Evolutionary conservation across 2,329 filamentous ascomycete genomes (phyloP).

Genomic region (Fusarium pseudoanthophilum): DNA sequence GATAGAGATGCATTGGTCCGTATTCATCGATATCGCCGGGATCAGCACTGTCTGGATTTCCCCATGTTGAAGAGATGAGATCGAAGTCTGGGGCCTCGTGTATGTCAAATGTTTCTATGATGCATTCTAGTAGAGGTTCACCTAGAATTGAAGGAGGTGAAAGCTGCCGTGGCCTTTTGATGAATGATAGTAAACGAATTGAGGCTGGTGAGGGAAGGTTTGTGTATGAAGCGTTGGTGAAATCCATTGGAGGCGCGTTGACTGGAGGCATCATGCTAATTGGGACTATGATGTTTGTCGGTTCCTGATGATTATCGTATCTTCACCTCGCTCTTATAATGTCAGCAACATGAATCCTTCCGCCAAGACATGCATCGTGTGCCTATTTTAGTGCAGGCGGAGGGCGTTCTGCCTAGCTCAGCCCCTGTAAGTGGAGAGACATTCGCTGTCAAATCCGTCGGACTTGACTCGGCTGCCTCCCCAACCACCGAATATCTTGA

Average conservation of each 20-base stretch:
- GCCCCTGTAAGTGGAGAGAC: constrained; percentile 3
- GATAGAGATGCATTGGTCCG: neutral
- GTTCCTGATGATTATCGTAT: neutral
- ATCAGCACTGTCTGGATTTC: neutral
- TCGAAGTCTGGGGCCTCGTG: neutral
- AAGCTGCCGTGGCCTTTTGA: constrained; percentile 1
- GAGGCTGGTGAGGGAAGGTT: neutral
- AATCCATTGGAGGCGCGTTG: neutral
- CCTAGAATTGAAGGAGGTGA: neutral
- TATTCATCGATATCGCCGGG: neutral
- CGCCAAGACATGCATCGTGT: neutral
- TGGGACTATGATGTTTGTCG: too few species aligned
- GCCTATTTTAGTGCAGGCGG: neutral
- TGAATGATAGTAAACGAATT: neutral
- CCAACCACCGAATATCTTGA: neutral
- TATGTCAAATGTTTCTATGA: neutral
- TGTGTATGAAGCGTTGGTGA: neutral
- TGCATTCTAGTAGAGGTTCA: neutral
- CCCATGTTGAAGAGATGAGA: neutral
- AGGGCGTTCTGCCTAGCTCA: constrained; percentile 6
- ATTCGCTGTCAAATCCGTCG: neutral
- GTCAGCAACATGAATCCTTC: neutral
- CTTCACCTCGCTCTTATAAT: neutral
- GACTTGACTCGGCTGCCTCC: neutral
- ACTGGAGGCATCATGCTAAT: too few species aligned